phyloP scores from a whole-genome alignment of 495 filamentous ascomycete species.

The Neurospora sp. region DNA sequence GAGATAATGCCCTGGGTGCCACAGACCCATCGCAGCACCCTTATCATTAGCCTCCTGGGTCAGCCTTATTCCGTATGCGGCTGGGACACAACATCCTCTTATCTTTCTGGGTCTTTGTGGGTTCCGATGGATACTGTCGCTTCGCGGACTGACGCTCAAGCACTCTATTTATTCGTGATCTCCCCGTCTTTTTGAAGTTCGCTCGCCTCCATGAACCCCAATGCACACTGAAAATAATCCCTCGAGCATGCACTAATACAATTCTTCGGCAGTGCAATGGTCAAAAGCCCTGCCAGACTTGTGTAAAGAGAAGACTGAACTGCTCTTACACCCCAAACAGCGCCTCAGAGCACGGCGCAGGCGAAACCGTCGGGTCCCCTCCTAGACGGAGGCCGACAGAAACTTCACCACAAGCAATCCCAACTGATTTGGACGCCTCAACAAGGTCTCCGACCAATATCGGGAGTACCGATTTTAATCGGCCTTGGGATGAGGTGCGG shows the following conservation, averaged over 20 bases:
- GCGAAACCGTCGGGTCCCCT: constrained; percentile 29
- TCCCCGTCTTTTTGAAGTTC: background rate
- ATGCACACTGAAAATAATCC: background rate
- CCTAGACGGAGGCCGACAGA: constrained; percentile 38
- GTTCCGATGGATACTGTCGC: background rate
- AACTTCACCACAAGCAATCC: constrained; percentile 19
- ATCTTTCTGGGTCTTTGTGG: background rate
- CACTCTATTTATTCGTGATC: background rate
- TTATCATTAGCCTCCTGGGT: background rate
- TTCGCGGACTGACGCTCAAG: background rate
- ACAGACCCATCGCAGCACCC: background rate
- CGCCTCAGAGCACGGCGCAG: constrained; percentile 21
- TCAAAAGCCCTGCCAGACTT: constrained; percentile 58
- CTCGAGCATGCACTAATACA: background rate
- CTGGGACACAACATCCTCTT: background rate
- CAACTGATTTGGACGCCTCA: constrained; percentile 10
- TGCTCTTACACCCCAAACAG: constrained; percentile 37
- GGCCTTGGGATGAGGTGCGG: constrained; percentile 16
- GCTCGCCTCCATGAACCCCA: background rate
- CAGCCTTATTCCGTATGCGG: background rate
- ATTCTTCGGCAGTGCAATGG: constrained; percentile 50
- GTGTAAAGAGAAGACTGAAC: constrained; percentile 46
- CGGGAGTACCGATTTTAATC: constrained; percentile 5
- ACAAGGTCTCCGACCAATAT: constrained; percentile 8
- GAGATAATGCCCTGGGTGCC: background rate